Base-by-base conservation (phyloP, 1,284 basidiomycete species). In the Pseudozyma pruni region DNA sequence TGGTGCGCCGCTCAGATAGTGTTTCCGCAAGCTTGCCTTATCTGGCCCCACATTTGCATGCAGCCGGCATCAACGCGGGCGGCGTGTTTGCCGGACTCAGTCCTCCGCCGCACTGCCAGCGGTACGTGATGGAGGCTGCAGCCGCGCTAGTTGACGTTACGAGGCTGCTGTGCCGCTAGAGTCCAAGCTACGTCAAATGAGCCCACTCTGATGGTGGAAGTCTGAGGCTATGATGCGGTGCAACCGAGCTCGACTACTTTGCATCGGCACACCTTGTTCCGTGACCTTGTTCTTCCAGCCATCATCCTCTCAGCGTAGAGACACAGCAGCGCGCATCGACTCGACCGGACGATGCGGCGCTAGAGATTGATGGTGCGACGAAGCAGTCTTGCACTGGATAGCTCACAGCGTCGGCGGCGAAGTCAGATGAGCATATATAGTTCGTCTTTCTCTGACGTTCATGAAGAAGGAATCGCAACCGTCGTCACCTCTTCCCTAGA, bases 191-290 rank as follows among this genome's bases (percentile, higher is more conserved):
- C n/a, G n/a, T n/a, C n/a, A n/a, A n/a, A n/a, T 14, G 39, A 27
- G 41, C 42, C 19, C 10, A 29, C 27, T 27, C 9, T 16, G 17
- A 35, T 34, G 43, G 29, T n/a, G 35, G 35, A 31, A 33, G 27
- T 11, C 11, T 29, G 27, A 29, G 27, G 27, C 27, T 29, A 29
- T 11, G 19, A 54, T 29, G 11, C 7, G 4, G 29, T 10, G 14
- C 42, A 57, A 50, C 41, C 55, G 55, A 57, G 55, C 42, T 50
- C 11, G 27, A 57, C 23, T 8, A 22, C 8, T 38, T 44, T 41
- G 56, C 56, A 51, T 58, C 56, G 56, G 56, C 31, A 20, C 23
- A 51, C 42, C 43, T 37, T 32, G 37, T 44, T 43, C 56, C 56
- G 56, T 27, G 11, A 16, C 11, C n/a, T 8, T 17, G 14, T 32